A percentile compares a stretch with the other conserved stretches of the same genome.
Evolutionary conservation across 495 filamentous ascomycete genomes (phyloP).

Genomic region (Venustampulla echinocandica): DNA sequence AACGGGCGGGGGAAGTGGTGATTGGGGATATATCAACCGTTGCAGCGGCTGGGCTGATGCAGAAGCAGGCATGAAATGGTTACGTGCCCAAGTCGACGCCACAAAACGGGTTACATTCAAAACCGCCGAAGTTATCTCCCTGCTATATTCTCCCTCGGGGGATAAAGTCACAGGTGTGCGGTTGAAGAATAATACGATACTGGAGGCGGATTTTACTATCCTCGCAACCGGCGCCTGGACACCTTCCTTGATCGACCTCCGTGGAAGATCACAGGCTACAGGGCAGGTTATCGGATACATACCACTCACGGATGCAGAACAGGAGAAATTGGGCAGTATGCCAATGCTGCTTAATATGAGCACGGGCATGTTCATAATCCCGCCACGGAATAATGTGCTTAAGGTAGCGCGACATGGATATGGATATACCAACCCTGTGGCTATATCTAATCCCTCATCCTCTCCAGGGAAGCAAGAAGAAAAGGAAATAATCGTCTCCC

Average conservation of each 20-base stretch:
- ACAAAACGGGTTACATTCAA: conserved; percentile 55
- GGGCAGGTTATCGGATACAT: conserved; percentile 79
- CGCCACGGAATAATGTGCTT: conserved; percentile 58
- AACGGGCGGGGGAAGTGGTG: conserved; percentile 44
- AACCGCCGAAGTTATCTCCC: conserved; percentile 49
- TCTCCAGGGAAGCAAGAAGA: conserved; percentile 4
- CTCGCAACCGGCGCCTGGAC: conserved; percentile 87
- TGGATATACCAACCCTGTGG: conserved; percentile 68
- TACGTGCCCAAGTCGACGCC: conserved; percentile 42
- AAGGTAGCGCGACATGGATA: conserved; percentile 78
- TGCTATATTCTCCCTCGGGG: conserved; percentile 47
- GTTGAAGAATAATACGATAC: conserved; percentile 39
- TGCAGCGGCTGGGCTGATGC: conserved; percentile 81
- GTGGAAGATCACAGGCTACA: conserved; percentile 65
- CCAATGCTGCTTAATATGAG: conserved; percentile 74
- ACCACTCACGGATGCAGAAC: conserved; percentile 57
- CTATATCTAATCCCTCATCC: conserved; percentile 30
- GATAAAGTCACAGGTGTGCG: conserved; percentile 34
- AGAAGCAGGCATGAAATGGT: conserved; percentile 57
- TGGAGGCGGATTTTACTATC: conserved; percentile 65
- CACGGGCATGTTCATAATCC: conserved; percentile 76
- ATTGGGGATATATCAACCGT: conserved; percentile 74
- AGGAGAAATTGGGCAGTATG: conserved; percentile 49
- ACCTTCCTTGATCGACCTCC: conserved; percentile 61
- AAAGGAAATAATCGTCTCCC: conserved; percentile 12